Evolutionary conservation across 1,284 basidiomycete species (phyloP).

Genomic region (Ceratobasidium sp.): DNA sequence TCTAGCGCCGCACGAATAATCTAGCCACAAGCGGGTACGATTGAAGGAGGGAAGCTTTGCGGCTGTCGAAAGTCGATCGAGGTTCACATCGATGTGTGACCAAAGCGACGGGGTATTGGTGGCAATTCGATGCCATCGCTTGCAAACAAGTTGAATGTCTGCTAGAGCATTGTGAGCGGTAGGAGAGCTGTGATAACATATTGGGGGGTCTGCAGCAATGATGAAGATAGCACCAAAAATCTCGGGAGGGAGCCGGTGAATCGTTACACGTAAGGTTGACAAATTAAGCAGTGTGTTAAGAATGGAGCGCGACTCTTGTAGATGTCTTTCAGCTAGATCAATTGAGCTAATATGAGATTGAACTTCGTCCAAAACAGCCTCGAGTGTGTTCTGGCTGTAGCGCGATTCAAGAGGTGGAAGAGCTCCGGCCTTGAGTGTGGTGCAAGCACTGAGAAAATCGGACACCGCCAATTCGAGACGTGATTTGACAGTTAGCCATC

Average conservation of each 20-base stretch:
- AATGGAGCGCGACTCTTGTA: neutral
- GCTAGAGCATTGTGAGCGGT: neutral
- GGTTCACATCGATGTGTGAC: conserved; percentile 4
- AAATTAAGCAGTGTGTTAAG: neutral
- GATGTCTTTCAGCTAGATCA: neutral
- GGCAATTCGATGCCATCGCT: neutral
- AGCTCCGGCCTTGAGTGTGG: neutral
- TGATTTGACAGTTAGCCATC: neutral
- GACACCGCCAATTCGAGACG: neutral
- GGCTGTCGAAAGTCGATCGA: no score
- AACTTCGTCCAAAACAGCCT: neutral
- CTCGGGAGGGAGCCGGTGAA: neutral
- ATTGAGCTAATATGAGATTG: neutral
- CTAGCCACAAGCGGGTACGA: neutral
- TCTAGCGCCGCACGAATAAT: neutral
- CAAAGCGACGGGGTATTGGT: neutral
- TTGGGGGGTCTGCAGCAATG: neutral
- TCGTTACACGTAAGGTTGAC: neutral
- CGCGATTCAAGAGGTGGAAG: no score
- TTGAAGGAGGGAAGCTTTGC: neutral
- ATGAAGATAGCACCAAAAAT: conserved; percentile 11
- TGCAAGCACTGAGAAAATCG: neutral
- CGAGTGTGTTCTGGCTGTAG: neutral
- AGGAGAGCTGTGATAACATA: neutral
- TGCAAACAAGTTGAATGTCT: neutral